Conservation (phyloP, 179 eudicot species). For the Pouteria campechiana region DNA sequence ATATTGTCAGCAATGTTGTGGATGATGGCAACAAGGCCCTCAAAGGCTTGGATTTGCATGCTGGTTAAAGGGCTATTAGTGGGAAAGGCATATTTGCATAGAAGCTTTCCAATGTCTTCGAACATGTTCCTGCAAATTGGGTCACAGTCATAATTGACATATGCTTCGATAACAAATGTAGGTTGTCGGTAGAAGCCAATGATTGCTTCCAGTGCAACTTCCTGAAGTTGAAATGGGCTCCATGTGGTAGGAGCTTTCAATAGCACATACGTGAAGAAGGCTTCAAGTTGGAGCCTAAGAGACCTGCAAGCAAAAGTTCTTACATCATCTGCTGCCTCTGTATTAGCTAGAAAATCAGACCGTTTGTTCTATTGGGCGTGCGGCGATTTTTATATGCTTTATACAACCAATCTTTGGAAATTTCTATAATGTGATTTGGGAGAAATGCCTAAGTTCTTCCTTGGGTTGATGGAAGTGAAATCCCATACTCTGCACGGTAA, state of each 20-base stretch:
- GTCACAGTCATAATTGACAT: conserved; percentile 71
- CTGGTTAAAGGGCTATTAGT: conserved; percentile 39
- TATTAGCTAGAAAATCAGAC: too few relatives aligned
- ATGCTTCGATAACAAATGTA: conserved; percentile 54
- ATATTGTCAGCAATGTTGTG: conserved; percentile 74
- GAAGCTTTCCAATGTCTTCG: conserved; percentile 65
- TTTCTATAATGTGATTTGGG: too few relatives aligned
- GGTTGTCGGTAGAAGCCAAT: conserved; percentile 83
- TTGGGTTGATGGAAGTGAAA: too few relatives aligned
- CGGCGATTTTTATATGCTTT: too few relatives aligned
- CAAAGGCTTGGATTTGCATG: conserved; percentile 84
- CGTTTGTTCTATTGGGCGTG: too few relatives aligned
- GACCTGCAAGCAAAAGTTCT: conserved; percentile 39
- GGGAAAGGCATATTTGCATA: conserved; percentile 79
- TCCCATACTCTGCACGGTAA: too few relatives aligned
- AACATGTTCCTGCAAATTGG: conserved; percentile 52
- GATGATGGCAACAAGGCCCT: conserved; percentile 62
- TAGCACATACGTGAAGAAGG: conserved; percentile 69
- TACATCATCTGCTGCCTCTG: too few relatives aligned
- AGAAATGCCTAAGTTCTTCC: too few relatives aligned
- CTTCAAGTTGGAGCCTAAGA: conserved; percentile 78
- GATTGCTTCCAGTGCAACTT: conserved; percentile 79
- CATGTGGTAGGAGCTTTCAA: conserved; percentile 36
- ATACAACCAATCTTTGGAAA: too few relatives aligned
- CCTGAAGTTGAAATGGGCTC: conserved; percentile 46